A percentile compares a stretch with the other conserved stretches of the same genome.
Evolutionary conservation across 192 early-diverging fungal species (phyloP).

Genomic region (Coemansia sp.): DNA sequence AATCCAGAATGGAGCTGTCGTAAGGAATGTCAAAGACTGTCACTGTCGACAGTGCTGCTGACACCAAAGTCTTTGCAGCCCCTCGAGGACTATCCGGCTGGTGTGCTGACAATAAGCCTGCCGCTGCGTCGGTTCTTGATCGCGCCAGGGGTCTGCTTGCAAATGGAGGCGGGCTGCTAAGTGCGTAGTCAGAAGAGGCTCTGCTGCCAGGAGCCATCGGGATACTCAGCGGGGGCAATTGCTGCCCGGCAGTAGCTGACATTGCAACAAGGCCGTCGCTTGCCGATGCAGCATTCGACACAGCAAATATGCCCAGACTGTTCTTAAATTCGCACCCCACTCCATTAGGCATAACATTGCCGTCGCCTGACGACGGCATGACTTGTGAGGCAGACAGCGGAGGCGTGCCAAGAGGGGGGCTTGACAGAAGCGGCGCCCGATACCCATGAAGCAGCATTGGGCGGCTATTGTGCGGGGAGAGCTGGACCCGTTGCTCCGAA

Average conservation of each 20-base stretch:
- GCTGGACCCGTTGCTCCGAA: conserved; percentile 1
- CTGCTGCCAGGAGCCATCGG: background rate
- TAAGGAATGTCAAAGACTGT: background rate
- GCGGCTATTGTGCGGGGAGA: conserved; percentile 29
- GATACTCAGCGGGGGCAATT: background rate
- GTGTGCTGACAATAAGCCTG: background rate
- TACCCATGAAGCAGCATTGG: conserved; percentile 24
- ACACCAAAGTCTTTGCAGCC: background rate
- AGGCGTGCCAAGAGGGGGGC: conserved; percentile 5
- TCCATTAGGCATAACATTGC: background rate
- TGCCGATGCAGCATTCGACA: background rate
- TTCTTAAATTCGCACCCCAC: background rate
- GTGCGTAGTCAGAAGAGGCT: background rate
- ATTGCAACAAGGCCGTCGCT: background rate
- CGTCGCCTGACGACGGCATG: background rate
- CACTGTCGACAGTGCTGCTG: background rate
- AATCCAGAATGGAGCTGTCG: background rate
- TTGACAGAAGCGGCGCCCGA: conserved; percentile 7
- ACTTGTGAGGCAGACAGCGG: background rate
- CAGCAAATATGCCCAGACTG: background rate
- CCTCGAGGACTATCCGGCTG: background rate
- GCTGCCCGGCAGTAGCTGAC: background rate
- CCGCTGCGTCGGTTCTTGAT: background rate
- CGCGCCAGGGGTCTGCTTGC: background rate
- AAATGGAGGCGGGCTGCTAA: background rate